Percentiles rank a stretch among this genome's conserved stretches.
Evolutionary conservation across 257 asterid species (phyloP).

Genomic region (Przewalskia tangutica): DNA sequence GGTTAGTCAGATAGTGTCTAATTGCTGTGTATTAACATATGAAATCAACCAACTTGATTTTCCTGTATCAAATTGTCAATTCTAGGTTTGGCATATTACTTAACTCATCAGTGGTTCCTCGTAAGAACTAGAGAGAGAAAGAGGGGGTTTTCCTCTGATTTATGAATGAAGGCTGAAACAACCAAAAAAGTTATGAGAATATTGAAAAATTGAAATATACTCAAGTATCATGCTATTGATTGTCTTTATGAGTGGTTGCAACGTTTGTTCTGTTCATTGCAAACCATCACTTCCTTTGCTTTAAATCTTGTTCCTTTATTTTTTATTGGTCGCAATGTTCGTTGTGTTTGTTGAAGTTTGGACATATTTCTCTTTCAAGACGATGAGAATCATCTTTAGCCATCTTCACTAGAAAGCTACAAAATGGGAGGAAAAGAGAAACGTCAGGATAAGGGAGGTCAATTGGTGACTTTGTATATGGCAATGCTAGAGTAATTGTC

Average conservation of each 20-base stretch:
- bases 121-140: neutral
- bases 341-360: neutral
- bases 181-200: neutral
- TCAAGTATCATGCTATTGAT: neutral
- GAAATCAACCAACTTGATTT: neutral
- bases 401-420: neutral
- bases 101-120: neutral
- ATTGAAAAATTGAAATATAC: neutral
- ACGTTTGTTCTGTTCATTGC: neutral
- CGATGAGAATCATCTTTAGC: neutral
- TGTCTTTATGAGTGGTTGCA: neutral
- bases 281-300: neutral
- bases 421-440: neutral
- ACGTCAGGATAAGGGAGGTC: neutral
- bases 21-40: neutral
- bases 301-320: neutral
- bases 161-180: neutral
- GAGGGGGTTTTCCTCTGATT: neutral
- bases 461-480: neutral
- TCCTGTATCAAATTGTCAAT: neutral
- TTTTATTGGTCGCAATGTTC: neutral
- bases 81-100: neutral
- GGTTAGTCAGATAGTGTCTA: conserved; percentile 29
- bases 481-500: neutral
- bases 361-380: neutral